Percentiles rank a stretch among this genome's conserved stretches.
Conservation (phyloP, 371 early-diverging fungal genomes). For the Haplosporangium sp. region DNA sequence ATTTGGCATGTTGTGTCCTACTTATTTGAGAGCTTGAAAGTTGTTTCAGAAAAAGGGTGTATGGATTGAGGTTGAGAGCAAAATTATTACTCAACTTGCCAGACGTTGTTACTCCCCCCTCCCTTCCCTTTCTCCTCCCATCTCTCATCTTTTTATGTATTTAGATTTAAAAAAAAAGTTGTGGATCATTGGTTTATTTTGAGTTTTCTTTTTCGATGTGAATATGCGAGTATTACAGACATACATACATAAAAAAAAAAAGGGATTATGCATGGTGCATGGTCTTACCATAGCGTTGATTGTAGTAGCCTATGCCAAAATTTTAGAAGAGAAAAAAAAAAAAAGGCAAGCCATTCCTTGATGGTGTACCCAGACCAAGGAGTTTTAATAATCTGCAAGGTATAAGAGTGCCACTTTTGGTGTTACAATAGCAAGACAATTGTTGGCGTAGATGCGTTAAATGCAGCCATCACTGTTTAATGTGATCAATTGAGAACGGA, state of each 20-base stretch:
- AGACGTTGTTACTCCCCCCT: background rate
- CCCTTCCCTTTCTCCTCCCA: background rate
- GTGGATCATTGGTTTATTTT: no score
- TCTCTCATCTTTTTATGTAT: background rate
- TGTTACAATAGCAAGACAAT: background rate
- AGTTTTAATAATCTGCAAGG: background rate
- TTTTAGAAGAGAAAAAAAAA: background rate
- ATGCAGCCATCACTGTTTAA: no score
- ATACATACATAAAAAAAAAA: no score
- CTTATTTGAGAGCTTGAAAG: background rate
- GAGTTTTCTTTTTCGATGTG: no score
- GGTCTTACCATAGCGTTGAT: background rate
- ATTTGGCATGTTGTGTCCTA: background rate
- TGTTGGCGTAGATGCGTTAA: background rate
- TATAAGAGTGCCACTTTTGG: no score
- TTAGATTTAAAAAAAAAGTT: background rate
- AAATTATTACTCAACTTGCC: no score
- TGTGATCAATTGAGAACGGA: no score
- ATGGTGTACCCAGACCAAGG: slow-evolving; percentile 2
- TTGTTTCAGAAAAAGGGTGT: no score
- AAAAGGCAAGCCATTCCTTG: background rate
- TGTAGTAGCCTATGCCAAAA: background rate
- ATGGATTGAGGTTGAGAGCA: no score
- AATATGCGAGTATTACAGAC: no score
- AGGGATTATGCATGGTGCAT: no score